Conservation (phyloP, 805 yeast species). For the Pichia thaimueangensis region DNA sequence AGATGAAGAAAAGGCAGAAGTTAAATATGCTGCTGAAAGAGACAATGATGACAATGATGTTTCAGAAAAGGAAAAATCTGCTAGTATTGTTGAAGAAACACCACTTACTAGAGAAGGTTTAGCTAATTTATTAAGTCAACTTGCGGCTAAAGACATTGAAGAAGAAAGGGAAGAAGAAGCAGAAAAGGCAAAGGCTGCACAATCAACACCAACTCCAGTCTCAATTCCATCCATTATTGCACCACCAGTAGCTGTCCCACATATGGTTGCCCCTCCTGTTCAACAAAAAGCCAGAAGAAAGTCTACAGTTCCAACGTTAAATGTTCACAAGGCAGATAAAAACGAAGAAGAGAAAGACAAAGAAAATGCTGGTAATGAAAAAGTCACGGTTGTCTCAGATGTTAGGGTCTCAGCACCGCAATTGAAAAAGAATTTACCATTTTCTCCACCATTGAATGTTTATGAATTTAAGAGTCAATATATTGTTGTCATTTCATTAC, state of each 20-base stretch:
- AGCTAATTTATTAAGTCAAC: slow-evolving; percentile 9
- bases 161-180: background rate
- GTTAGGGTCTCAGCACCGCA: slow-evolving; percentile 9
- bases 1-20: slow-evolving; percentile 4
- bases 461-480: slow-evolving; percentile 44
- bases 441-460: slow-evolving; percentile 55
- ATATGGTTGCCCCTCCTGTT: background rate
- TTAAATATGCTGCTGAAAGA: background rate
- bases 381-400: slow-evolving; percentile 6
- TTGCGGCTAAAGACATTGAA: background rate
- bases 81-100: background rate
- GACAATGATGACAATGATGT: too few relatives aligned
- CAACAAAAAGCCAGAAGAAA: slow-evolving; percentile 11
- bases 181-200: too few relatives aligned
- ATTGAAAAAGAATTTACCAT: slow-evolving; percentile 34
- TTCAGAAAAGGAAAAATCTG: too few relatives aligned
- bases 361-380: background rate
- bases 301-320: slow-evolving; percentile 16
- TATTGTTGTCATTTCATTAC: slow-evolving; percentile 43
- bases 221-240: background rate
- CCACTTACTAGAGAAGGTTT: slow-evolving; percentile 11
- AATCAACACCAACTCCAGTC: too few relatives aligned
- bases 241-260: background rate
- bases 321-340: slow-evolving; percentile 16
- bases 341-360: slow-evolving; percentile 6